A percentile compares a stretch with the other conserved stretches of the same genome.
Evolutionary conservation across 306 rosid genomes (phyloP).

Genomic region (Cucurbita ficifolia): DNA sequence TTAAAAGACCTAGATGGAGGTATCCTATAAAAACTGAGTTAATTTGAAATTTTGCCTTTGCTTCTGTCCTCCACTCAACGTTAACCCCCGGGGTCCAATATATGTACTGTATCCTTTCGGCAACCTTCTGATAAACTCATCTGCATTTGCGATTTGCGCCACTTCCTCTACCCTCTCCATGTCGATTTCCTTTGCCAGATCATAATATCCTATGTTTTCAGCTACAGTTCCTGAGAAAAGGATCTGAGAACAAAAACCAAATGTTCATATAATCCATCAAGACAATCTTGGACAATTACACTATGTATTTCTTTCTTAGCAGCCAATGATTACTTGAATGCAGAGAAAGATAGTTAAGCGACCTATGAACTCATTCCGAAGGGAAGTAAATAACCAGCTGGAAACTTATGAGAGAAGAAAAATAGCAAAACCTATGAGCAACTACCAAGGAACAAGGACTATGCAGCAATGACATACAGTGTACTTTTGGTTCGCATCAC

Average conservation of each 20-base stretch:
- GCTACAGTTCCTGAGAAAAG: slow-evolving; percentile 81
- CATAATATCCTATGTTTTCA: slow-evolving; percentile 80
- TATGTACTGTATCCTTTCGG: slow-evolving; percentile 65
- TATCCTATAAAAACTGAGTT: not conserved
- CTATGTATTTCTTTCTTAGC: not conserved
- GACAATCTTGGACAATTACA: not conserved
- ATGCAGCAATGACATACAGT: no score
- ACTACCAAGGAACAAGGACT: not conserved
- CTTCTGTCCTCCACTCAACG: slow-evolving; percentile 86
- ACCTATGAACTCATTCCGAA: not conserved
- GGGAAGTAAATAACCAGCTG: not conserved
- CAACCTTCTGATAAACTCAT: slow-evolving; percentile 57
- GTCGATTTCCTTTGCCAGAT: slow-evolving; percentile 51
- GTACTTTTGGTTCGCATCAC: not conserved
- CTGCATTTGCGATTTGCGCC: slow-evolving; percentile 72
- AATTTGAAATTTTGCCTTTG: slow-evolving; percentile 39
- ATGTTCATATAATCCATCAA: not conserved
- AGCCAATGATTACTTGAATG: not conserved
- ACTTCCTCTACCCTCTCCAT: slow-evolving; percentile 54
- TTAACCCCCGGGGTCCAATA: slow-evolving; percentile 83
- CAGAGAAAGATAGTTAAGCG: not conserved
- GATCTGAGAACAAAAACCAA: slow-evolving; percentile 26
- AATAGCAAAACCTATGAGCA: not conserved
- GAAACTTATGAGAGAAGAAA: not conserved
- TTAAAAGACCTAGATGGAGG: not conserved